phyloP scores from a whole-genome alignment of 345 rosid species.

The Brassica carinata region DNA sequence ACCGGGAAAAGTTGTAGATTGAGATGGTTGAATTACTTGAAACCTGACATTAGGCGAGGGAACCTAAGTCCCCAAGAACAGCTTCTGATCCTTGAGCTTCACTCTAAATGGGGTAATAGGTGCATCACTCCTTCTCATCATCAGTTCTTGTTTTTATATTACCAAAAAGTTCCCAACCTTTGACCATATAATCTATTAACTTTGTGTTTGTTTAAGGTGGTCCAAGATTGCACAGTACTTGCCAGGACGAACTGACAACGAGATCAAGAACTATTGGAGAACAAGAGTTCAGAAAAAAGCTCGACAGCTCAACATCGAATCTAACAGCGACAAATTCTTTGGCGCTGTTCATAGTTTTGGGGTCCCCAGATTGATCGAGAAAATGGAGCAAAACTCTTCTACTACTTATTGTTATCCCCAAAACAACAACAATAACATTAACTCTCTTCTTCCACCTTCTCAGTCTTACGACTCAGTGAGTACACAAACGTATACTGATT shows the following conservation, averaged over 20 bases:
- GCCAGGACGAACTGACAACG: slow-evolving; percentile 94
- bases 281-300: slow-evolving; percentile 94
- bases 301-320: slow-evolving; percentile 73
- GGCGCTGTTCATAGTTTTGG: slow-evolving; percentile 66
- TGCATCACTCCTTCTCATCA: slow-evolving; percentile 25
- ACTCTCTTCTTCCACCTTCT: slow-evolving; percentile 25
- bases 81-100: slow-evolving; percentile 84
- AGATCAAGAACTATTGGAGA: slow-evolving; percentile 96
- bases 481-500: slow-evolving; percentile 8
- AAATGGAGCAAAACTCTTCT: slow-evolving; percentile 54
- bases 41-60: slow-evolving; percentile 89
- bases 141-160: neutral
- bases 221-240: slow-evolving; percentile 86
- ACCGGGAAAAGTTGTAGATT: slow-evolving; percentile 93
- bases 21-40: slow-evolving; percentile 91
- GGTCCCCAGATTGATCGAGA: slow-evolving; percentile 80
- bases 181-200: neutral
- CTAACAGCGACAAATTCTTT: slow-evolving; percentile 69
- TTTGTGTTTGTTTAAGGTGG: slow-evolving; percentile 53
- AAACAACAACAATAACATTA: slow-evolving; percentile 26
- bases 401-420: slow-evolving; percentile 18
- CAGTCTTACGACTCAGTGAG: slow-evolving; percentile 24
- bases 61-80: slow-evolving; percentile 84
- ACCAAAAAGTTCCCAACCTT: neutral
- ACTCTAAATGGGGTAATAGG: slow-evolving; percentile 94